Percentiles rank a stretch among this genome's conserved stretches.
Conservation (phyloP, 2,329 filamentous ascomycete genomes). For the Pseudocercospora crystallina region DNA sequence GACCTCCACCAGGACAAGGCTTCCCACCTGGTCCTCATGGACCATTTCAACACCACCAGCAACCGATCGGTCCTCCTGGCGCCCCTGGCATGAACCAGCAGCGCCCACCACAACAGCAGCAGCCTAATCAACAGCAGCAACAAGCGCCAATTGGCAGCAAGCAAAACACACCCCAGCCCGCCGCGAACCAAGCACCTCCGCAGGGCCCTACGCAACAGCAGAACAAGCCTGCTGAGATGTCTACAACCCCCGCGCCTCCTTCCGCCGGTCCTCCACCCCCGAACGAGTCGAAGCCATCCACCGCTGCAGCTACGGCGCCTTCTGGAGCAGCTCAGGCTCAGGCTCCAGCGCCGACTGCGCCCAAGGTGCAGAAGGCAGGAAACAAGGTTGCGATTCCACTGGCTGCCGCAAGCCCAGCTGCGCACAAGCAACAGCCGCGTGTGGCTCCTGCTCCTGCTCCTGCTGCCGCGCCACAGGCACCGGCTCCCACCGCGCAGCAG, state of each 20-base stretch:
- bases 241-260: constrained; percentile 45
- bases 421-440: constrained; percentile 26
- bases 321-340: constrained; percentile 41
- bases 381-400: constrained; percentile 63
- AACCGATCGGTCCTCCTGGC: constrained; percentile 59
- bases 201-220: constrained; percentile 14
- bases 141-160: constrained; percentile 40
- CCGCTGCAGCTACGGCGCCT: constrained; percentile 57
- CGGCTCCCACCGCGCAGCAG: constrained; percentile 13
- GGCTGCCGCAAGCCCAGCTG: constrained; percentile 41
- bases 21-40: constrained; percentile 48
- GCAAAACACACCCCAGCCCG: constrained; percentile 36
- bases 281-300: constrained; percentile 67
- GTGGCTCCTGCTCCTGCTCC: constrained; percentile 3
- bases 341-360: constrained; percentile 23
- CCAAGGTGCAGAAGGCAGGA: constrained; percentile 43
- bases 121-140: constrained; percentile 34
- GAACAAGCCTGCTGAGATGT: constrained; percentile 36
- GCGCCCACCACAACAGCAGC: constrained; percentile 46
- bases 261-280: constrained; percentile 60
- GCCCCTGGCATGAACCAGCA: constrained; percentile 36
- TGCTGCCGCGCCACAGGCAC: constrained; percentile 11
- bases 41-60: constrained; percentile 35
- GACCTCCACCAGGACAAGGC: constrained; percentile 8
- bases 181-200: constrained; percentile 22